A percentile compares a stretch with the other conserved stretches of the same genome.
Conservation (phyloP, 495 filamentous ascomycete species). For the Penicillium roqueforti region DNA sequence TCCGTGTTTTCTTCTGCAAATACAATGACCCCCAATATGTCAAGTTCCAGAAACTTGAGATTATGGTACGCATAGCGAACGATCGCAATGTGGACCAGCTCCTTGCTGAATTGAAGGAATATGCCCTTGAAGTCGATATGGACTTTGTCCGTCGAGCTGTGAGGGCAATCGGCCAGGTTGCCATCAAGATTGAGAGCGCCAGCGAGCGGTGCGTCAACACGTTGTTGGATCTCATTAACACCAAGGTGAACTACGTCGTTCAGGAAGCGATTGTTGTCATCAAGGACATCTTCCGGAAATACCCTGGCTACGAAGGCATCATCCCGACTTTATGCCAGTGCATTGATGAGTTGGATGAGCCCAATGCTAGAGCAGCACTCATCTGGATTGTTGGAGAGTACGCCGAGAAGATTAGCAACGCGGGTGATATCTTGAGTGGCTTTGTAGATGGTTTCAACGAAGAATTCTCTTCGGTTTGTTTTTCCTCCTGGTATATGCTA, state of each 20-base stretch:
- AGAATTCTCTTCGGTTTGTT: conserved; percentile 75
- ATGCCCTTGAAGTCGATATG: conserved; percentile 98
- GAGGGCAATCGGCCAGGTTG: conserved; percentile 92
- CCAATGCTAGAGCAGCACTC: conserved; percentile 81
- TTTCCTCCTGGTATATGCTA: background rate
- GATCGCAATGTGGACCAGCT: conserved; percentile 96
- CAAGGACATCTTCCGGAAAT: conserved; percentile 97
- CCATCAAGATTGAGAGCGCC: conserved; percentile 94
- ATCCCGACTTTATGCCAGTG: conserved; percentile 95
- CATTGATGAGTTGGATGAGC: conserved; percentile 95
- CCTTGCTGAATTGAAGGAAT: conserved; percentile 90
- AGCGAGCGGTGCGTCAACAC: conserved; percentile 95
- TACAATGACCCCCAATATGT: conserved; percentile 98
- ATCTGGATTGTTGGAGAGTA: conserved; percentile 99
- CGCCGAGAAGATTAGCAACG: conserved; percentile 97
- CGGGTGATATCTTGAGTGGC: conserved; percentile 78
- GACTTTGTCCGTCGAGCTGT: conserved; percentile 94
- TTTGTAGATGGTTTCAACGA: conserved; percentile 93
- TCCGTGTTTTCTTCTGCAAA: conserved; percentile 99
- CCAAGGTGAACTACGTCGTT: conserved; percentile 98
- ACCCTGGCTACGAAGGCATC: conserved; percentile 95
- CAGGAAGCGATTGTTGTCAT: conserved; percentile 98
- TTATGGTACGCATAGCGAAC: conserved; percentile 99
- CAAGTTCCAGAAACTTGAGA: conserved; percentile 96
- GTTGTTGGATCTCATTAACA: conserved; percentile 86